Evolutionary conservation across 371 early-diverging fungal genomes (phyloP).

Genomic region (Mucor saturninus): DNA sequence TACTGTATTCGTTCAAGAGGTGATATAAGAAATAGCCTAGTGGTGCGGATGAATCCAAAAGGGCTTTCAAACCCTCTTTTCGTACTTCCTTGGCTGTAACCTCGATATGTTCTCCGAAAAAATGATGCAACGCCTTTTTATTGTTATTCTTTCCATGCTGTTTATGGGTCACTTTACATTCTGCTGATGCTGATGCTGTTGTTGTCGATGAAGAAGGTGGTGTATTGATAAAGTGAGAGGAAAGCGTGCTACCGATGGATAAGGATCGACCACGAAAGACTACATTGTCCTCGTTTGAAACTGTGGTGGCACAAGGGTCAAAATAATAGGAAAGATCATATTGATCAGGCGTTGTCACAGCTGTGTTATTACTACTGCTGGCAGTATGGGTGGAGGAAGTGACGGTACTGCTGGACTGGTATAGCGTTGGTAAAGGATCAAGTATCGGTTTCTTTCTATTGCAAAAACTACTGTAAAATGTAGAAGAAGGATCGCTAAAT

Average conservation of each 20-base stretch:
- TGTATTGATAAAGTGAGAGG: constrained; percentile 4
- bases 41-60: constrained; percentile 47
- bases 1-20: constrained; percentile 49
- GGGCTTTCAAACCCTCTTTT: constrained; percentile 43
- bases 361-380: background rate
- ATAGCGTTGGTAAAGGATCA: background rate
- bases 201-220: background rate
- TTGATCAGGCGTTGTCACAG: background rate
- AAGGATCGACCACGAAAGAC: constrained; percentile 12
- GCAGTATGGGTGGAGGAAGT: background rate
- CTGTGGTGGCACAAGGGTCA: background rate
- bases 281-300: background rate
- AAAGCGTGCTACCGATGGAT: constrained; percentile 22
- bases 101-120: constrained; percentile 51
- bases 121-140: constrained; percentile 37
- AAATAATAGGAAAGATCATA: constrained; percentile 25
- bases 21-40: constrained; percentile 53
- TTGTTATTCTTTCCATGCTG: constrained; percentile 21
- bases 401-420: background rate
- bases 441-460: no score
- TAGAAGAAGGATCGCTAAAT: background rate
- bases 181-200: background rate
- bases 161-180: no score
- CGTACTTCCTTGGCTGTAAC: constrained; percentile 44
- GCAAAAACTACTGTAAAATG: background rate